phyloP scores from a whole-genome alignment of 371 early-diverging fungal genomes.

The Rhizopus stolonifer region DNA sequence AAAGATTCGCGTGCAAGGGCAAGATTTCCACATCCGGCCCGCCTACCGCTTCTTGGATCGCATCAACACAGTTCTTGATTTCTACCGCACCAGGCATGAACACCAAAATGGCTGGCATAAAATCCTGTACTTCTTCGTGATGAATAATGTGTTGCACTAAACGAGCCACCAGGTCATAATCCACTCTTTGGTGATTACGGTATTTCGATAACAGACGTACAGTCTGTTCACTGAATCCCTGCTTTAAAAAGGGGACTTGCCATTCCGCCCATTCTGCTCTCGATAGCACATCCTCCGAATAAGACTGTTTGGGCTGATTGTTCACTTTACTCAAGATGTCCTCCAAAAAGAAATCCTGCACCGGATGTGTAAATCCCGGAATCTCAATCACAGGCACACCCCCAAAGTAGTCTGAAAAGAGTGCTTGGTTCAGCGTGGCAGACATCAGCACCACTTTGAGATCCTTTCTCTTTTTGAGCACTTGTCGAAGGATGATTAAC shows the following conservation, averaged over 20 bases:
- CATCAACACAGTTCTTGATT: constrained; percentile 68
- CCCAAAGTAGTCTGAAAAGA: constrained; percentile 62
- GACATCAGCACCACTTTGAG: constrained; percentile 75
- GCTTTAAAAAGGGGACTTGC: constrained; percentile 43
- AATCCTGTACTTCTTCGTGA: constrained; percentile 33
- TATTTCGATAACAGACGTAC: constrained; percentile 44
- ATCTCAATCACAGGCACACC: constrained; percentile 70
- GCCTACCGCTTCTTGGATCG: constrained; percentile 34
- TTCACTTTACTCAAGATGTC: constrained; percentile 53
- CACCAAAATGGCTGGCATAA: constrained; percentile 62
- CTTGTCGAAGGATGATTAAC: constrained; percentile 56
- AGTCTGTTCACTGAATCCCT: constrained; percentile 49
- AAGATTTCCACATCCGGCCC: constrained; percentile 42
- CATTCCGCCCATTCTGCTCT: constrained; percentile 40
- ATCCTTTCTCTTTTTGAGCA: constrained; percentile 50
- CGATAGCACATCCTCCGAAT: constrained; percentile 32
- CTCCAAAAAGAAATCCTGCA: constrained; percentile 66
- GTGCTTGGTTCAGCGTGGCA: constrained; percentile 72
- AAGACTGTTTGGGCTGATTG: constrained; percentile 33
- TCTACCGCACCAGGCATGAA: constrained; percentile 81
- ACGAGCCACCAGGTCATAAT: constrained; percentile 67
- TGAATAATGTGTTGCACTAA: constrained; percentile 61
- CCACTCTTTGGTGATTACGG: constrained; percentile 58
- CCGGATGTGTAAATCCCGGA: constrained; percentile 82
- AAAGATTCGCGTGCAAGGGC: constrained; percentile 77